Percentiles rank a stretch among this genome's conserved stretches.
Evolutionary conservation across 2,329 filamentous ascomycete genomes (phyloP).

Genomic region (Fusarium xylarioides): DNA sequence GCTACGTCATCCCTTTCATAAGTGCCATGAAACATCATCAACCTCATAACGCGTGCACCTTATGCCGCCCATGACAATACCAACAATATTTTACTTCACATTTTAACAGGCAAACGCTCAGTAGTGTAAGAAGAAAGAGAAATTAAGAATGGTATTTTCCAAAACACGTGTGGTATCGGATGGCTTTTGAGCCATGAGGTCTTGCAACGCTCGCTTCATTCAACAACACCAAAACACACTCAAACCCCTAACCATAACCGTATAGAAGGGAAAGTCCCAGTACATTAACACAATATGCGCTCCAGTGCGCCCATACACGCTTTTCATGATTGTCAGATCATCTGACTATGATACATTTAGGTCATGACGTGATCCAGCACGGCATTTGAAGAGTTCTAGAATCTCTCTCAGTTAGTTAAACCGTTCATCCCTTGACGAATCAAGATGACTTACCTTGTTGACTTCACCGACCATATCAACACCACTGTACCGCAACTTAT

Average conservation of each 20-base stretch:
- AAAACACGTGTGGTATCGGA: neutral
- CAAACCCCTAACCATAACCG: neutral
- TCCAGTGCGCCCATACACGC: neutral
- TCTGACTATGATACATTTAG: neutral
- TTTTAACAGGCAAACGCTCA: rapidly evolving
- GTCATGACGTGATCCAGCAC: neutral
- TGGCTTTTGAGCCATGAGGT: neutral
- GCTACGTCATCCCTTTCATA: neutral
- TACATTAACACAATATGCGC: neutral
- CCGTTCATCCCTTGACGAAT: rapidly evolving
- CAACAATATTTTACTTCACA: neutral
- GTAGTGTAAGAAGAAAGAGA: neutral
- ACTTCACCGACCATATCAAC: neutral
- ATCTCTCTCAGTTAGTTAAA: neutral
- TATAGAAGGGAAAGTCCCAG: neutral
- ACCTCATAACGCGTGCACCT: neutral
- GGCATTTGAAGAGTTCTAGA: neutral
- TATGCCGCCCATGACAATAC: too few relatives aligned
- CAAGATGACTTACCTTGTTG: neutral
- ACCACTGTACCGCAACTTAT: neutral
- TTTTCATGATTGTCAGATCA: neutral
- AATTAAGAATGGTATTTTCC: neutral
- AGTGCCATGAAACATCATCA: neutral
- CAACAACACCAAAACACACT: neutral
- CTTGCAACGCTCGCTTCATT: neutral